Evolutionary conservation across 495 filamentous ascomycete genomes (phyloP), one percentile per base, ranked within the genome.

Genomic region (Neurospora tetrasperma): DNA sequence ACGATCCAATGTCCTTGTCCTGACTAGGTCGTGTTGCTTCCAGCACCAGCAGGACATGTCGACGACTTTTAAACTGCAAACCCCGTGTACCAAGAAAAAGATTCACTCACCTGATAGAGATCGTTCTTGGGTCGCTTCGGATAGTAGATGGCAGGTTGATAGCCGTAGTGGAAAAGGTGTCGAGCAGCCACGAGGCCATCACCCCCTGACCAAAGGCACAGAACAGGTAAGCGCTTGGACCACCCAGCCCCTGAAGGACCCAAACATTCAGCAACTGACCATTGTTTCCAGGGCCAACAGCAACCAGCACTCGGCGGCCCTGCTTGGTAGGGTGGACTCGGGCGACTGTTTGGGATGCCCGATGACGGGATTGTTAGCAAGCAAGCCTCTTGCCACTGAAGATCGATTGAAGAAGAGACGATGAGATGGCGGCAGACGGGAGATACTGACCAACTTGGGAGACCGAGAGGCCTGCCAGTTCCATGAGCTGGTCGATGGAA

Each of bases 401-500:
- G 42, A 48, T 48, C 23, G 35, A 4, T 48, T 35, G 35, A 4
- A 38, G 3, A 38, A 6, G 5, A 38, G 35, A 18, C 27, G 40
- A 40, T n/a, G 68, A 31, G 27, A 23, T 59, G 70, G 70, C 4
- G 4, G 39, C 39, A 27, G 23, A 23, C 23, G 23, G 2, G 78
- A 84, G 20, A 27, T 59, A 59, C 48, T 62, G 76, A 95, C 94
- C 90, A 68, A 91, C 94, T 87, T 99, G 94, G 6, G 95, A 94
- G 4, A 99, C 96, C 2, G 94, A 94, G 1, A 98, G 85, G 0
- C 96, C 96, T 41, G 96, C 96, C 3, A 99, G 84, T 79, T 99
- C 96, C 96, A 99, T 99, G 70, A 99, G 84, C 80, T 99, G 96
- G 81, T 98, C 96, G 48, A 99, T 86, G 4, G 94, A 97, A 84